phyloP scores from a whole-genome alignment of 2,329 filamentous ascomycete genomes.

The Aspergillus neotritici region DNA sequence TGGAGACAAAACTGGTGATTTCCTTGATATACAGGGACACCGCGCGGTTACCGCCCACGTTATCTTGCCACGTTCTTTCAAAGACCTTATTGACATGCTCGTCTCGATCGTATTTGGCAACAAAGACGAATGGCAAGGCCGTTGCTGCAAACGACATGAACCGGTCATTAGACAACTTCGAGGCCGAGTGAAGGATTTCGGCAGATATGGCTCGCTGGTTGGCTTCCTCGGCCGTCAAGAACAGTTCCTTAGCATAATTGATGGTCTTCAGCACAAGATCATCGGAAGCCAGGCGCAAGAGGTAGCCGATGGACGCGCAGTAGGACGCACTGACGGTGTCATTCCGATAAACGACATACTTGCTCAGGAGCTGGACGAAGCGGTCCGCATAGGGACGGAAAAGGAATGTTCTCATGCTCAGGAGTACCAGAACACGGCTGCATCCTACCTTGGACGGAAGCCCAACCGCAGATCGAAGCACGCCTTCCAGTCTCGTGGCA shows the following conservation, averaged over 20 bases:
- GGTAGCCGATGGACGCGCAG: constrained; percentile 77
- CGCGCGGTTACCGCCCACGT: constrained; percentile 76
- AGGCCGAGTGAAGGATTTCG: constrained; percentile 75
- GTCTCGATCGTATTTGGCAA: constrained; percentile 79
- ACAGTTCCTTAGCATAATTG: constrained; percentile 59
- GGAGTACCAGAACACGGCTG: constrained; percentile 73
- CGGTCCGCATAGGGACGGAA: constrained; percentile 69
- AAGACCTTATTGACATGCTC: constrained; percentile 75
- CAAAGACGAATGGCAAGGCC: constrained; percentile 79
- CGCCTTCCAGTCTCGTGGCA: constrained; percentile 64
- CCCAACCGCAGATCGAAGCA: constrained; percentile 80
- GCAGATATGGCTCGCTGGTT: constrained; percentile 67
- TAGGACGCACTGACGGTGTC: constrained; percentile 90
- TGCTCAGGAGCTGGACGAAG: constrained; percentile 72
- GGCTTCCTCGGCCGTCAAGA: constrained; percentile 77
- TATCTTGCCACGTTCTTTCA: constrained; percentile 79
- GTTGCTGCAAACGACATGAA: constrained; percentile 71
- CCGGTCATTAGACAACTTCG: constrained; percentile 81
- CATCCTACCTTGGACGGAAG: constrained; percentile 93
- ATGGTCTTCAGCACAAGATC: constrained; percentile 53
- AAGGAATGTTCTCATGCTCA: constrained; percentile 70
- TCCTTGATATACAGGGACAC: constrained; percentile 80
- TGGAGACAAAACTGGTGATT: constrained; percentile 63
- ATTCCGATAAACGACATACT: constrained; percentile 81
- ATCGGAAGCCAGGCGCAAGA: constrained; percentile 62